Percentiles rank a stretch among this genome's conserved stretches.
phyloP scores from a whole-genome alignment of 2,329 filamentous ascomycete genomes.

The Periconia digitata region DNA sequence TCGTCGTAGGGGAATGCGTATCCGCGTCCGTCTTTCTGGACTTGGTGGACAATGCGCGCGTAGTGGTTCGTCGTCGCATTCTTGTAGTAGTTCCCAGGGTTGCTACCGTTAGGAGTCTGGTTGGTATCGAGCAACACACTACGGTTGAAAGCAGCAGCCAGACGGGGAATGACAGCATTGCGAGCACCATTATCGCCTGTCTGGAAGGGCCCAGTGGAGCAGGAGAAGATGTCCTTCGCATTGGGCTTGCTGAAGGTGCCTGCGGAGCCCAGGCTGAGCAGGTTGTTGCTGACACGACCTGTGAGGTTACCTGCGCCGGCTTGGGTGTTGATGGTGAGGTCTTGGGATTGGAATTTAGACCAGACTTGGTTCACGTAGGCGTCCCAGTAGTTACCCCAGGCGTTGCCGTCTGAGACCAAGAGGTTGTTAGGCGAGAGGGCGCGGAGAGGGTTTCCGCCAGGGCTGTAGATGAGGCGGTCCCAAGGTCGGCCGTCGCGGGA shows the following conservation, averaged over 20 bases:
- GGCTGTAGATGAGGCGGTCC: conserved; percentile 59
- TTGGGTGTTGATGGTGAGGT: conserved; percentile 66
- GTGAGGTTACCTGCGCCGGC: conserved; percentile 56
- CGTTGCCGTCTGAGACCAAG: conserved; percentile 47
- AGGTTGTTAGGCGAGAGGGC: conserved; percentile 50
- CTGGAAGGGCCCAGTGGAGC: conserved; percentile 64
- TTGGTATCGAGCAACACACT: conserved; percentile 62
- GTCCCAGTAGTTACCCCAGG: conserved; percentile 56
- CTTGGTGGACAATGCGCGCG: conserved; percentile 60
- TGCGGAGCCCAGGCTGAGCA: conserved; percentile 47
- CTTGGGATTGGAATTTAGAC: conserved; percentile 47
- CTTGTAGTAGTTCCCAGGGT: conserved; percentile 35
- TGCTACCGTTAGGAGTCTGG: conserved; percentile 42
- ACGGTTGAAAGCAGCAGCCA: conserved; percentile 75
- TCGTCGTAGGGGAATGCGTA: conserved; percentile 72
- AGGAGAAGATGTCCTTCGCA: conserved; percentile 65
- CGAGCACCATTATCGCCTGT: conserved; percentile 45
- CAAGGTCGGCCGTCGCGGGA: conserved; percentile 58
- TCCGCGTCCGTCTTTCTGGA: conserved; percentile 61
- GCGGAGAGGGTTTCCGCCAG: conserved; percentile 41
- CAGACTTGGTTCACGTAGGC: conserved; percentile 56
- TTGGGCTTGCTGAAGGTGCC: conserved; percentile 59
- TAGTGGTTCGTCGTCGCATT: conserved; percentile 57
- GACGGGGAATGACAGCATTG: conserved; percentile 68
- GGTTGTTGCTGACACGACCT: conserved; percentile 49